Base-by-base conservation (phyloP, 345 rosid species). In the Aquilaria malaccensis region DNA sequence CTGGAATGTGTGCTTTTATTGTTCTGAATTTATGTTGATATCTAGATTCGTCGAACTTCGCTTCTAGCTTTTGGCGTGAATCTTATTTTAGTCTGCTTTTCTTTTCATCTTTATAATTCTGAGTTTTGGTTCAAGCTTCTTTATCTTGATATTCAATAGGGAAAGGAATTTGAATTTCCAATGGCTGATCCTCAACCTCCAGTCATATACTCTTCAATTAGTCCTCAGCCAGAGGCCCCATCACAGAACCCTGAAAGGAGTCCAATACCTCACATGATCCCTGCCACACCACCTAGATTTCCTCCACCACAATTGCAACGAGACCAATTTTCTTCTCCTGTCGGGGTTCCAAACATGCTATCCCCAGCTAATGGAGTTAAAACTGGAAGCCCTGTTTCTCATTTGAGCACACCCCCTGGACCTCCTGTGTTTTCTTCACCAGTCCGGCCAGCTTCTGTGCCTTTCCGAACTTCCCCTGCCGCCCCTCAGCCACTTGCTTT, bases 381-480 rank as follows among this genome's bases (percentile, higher is more conserved):
- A 74, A 65, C 76, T n/a, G 96, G 88, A 13, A 85, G 90, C 66
- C 79, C 85, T 7, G 45, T 76, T 62, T 81, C 96, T 72, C 97
- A 85, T 65, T 11, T 88, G 74, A 94, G 97, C 79, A 90, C 93
- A 31, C 96, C 97, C 0, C 97, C 96, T 30, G 96, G 96, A 48
- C 97, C 99, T 69, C 96, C 95, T 10, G 82, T 90, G 22, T 94
- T 94, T 69, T 77, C 74, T 58, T 83, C 96, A 13, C 99, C 99
- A 10, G 88, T 94, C 54, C 77, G 91, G 33, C 96, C 96, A 49
- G 96, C 99, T 65, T 89, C 96, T 70, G 96, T 90, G 65, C 97
- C 99, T 70, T 88, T 94, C 64, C 85, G 91, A 56, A 83, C 86
- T 30, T 86, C 96, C 10, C 99, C 96, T 45, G 81, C 92, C 67